Evolutionary conservation across 116 monocot genomes (phyloP).

Genomic region (Cymodocea nodosa): DNA sequence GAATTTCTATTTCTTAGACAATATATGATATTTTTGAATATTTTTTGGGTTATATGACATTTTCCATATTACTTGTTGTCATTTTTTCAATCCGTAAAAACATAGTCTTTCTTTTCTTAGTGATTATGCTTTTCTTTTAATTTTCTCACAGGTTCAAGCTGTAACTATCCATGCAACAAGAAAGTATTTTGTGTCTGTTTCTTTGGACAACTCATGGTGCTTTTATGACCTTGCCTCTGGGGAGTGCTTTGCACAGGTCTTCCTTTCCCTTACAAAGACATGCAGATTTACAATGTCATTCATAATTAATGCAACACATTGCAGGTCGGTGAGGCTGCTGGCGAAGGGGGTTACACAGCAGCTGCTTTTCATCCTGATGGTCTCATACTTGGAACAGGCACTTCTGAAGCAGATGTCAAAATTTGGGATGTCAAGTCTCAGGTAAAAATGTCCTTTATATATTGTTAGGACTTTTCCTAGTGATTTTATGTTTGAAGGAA

Average conservation of each 20-base stretch:
- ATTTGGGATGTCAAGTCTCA: constrained; percentile 99
- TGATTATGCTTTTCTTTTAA: not conserved
- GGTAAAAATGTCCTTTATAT: constrained; percentile 20
- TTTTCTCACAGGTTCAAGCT: constrained; percentile 63
- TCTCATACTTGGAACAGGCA: constrained; percentile 96
- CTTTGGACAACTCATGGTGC: constrained; percentile 92
- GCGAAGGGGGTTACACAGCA: constrained; percentile 69
- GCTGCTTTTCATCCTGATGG: constrained; percentile 98
- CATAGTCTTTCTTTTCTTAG: too few relatives aligned
- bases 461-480: too few relatives aligned
- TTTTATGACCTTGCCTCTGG: constrained; percentile 84
- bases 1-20: too few relatives aligned
- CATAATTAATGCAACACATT: constrained; percentile 4
- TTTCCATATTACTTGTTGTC: too few relatives aligned
- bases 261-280: constrained; percentile 3
- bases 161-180: constrained; percentile 92
- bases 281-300: not conserved
- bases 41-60: too few relatives aligned
- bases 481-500: too few relatives aligned
- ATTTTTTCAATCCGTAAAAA: not conserved
- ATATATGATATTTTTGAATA: too few relatives aligned
- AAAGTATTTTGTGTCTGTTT: constrained; percentile 87
- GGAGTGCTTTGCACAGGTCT: constrained; percentile 85
- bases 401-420: constrained; percentile 68
- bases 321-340: constrained; percentile 81